These are phyloP conservation scores for Barnettozyma hawaiiensis DNA, from an alignment of 1,139 yeast genomes.

Conservation along the genomic window DNA sequence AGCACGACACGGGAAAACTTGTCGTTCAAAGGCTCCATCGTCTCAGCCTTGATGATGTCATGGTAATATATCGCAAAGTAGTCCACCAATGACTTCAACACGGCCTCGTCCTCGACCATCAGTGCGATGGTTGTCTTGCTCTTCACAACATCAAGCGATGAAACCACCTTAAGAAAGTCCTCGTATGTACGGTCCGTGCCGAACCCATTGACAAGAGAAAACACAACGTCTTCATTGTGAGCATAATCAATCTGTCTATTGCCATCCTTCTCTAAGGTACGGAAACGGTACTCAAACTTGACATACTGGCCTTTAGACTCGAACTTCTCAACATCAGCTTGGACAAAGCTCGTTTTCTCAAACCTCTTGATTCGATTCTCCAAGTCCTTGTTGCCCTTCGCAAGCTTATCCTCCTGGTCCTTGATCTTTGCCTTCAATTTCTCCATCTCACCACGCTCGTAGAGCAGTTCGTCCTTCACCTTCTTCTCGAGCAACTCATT, in stretches of 20 bases:
- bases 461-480: conserved; percentile 14
- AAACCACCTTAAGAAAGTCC: conserved; percentile 14
- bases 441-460: conserved; percentile 13
- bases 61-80: conserved; percentile 7
- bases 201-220: conserved; percentile 17
- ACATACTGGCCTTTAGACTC: neutral
- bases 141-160: conserved; percentile 13
- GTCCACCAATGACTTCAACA: conserved; percentile 11
- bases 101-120: conserved; percentile 11
- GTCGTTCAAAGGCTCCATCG: conserved; percentile 7
- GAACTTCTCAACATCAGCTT: neutral
- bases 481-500: conserved; percentile 20
- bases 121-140: conserved; percentile 17
- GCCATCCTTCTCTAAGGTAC: neutral
- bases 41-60: neutral
- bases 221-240: conserved; percentile 15
- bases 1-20: conserved; percentile 17
- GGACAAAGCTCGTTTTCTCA: neutral
- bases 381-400: neutral
- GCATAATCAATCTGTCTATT: neutral
- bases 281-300: neutral
- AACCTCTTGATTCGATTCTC: neutral
- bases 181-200: conserved; percentile 16
- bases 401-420: conserved; percentile 5
- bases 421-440: conserved; percentile 4